Conservation (phyloP, 179 eudicot genomes). For the Beta lomatogona region DNA sequence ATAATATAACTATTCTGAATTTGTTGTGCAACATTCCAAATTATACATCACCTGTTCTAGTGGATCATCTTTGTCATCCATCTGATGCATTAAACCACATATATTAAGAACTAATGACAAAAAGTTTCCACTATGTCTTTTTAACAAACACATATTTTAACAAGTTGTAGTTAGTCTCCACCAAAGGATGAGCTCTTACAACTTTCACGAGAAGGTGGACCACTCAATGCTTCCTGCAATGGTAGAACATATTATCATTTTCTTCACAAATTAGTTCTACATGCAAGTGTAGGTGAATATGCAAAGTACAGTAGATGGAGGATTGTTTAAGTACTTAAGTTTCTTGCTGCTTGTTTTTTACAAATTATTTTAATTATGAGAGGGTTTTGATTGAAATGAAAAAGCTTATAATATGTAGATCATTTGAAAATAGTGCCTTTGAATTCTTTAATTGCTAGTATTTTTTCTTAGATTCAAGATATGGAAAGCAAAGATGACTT, state of each 20-base stretch:
- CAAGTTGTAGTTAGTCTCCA: background rate
- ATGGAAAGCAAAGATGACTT: too few species aligned
- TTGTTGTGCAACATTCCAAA: background rate
- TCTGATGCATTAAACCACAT: background rate
- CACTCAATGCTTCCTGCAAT: conserved; percentile 29
- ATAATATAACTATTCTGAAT: conserved; percentile 6
- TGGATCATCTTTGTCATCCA: background rate
- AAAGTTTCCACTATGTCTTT: background rate
- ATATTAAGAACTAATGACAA: background rate
- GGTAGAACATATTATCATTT: too few species aligned
- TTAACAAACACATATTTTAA: background rate
- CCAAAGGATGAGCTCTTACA: conserved; percentile 6
- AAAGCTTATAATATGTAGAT: too few species aligned
- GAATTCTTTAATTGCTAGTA: background rate
- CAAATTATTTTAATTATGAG: too few species aligned
- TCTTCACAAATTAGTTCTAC: background rate
- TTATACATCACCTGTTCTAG: conserved; percentile 3
- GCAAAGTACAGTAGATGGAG: background rate
- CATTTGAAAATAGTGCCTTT: too few species aligned
- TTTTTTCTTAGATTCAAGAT: too few species aligned
- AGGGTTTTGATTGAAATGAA: too few species aligned
- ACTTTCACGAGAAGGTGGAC: conserved; percentile 30
- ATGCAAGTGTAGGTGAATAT: background rate
- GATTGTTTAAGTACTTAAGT: too few species aligned
- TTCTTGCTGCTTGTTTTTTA: too few species aligned